phyloP scores from a whole-genome alignment of 257 asterid genomes.

The Lavandula angustifolia region DNA sequence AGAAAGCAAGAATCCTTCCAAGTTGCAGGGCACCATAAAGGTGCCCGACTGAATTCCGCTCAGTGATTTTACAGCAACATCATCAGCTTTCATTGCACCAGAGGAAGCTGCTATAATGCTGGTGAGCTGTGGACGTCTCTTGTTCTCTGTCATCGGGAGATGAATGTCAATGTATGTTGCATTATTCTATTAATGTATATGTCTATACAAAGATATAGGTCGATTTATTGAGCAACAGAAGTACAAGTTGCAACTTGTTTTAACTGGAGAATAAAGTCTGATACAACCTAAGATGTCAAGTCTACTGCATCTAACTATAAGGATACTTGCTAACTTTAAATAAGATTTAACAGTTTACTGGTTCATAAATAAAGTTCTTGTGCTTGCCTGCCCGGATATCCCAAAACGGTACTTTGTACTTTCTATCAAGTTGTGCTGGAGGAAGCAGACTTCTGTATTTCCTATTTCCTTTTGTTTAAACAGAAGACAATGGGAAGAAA shows the following conservation, averaged over 20 bases:
- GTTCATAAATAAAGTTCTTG: not conserved
- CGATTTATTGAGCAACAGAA: not conserved
- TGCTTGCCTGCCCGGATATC: not conserved
- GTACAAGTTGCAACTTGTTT: not conserved
- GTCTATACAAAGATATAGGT: too few species aligned
- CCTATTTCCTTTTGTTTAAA: not conserved
- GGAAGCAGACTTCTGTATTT: not conserved
- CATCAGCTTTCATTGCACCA: constrained; percentile 89
- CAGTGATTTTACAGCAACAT: constrained; percentile 73
- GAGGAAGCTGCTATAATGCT: constrained; percentile 83
- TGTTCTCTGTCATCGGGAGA: constrained; percentile 60
- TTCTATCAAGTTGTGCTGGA: not conserved
- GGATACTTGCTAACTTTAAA: not conserved
- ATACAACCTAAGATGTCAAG: not conserved
- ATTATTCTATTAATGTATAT: too few species aligned
- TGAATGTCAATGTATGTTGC: constrained; percentile 11
- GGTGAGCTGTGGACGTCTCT: constrained; percentile 76
- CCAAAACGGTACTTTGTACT: not conserved
- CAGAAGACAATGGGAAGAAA: not conserved
- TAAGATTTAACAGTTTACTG: not conserved
- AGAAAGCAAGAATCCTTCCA: constrained; percentile 69
- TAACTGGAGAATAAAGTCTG: not conserved
- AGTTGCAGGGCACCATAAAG: constrained; percentile 80
- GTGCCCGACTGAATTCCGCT: constrained; percentile 65
- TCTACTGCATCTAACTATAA: not conserved